Evolutionary conservation across 768 basidiomycete species (phyloP), one percentile per base, ranked within the genome.

Genomic region (Thelephora ganbajun): DNA sequence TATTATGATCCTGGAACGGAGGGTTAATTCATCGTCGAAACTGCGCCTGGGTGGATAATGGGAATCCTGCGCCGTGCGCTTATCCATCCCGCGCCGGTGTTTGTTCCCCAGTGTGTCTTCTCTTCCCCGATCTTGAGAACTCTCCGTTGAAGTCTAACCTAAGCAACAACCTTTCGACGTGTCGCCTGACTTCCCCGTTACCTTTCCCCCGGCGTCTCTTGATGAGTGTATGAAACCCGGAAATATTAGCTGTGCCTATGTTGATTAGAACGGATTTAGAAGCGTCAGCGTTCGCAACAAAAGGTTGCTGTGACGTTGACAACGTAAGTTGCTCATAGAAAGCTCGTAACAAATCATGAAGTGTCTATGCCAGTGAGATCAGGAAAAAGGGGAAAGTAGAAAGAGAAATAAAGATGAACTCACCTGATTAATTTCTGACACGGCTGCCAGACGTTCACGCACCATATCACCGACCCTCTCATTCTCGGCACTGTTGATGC

Each of bases 141-240:
- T 70, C 75, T 11, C 81, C 85, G 55, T 89, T 91, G 60, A 91
- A 86, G 63, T 94, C 91, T 11, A 94, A 64, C 35, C 87, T 74
- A 30, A 94, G 68, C 36, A 93, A 61, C 48, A 94, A 59, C 19
- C 88, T 74, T 60, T 94, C 91, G 11, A 92, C 74, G 59, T 87
- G 87, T 53, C 88, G 70, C 36, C 83, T 71, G 47, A 83, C 82
- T 47, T 83, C 74, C 41, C 75, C 80, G 34, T 78, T 78, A 47
- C 71, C 73, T 54, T 70, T 76, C 11, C 63, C 67, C 5, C 68
- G 70, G 59, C 67, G 72, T 9, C 71, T 71, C 26, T 74, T 63
- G 49, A 72, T 72, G 50, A 72, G 72, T 7, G 74, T 79, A 67
- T 49, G 63, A 35, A 67, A 62, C 33, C 60, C 56, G 3, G 70